Evolutionary conservation across 2,329 filamentous ascomycete species (phyloP).

Genomic region (Alternaria panax): DNA sequence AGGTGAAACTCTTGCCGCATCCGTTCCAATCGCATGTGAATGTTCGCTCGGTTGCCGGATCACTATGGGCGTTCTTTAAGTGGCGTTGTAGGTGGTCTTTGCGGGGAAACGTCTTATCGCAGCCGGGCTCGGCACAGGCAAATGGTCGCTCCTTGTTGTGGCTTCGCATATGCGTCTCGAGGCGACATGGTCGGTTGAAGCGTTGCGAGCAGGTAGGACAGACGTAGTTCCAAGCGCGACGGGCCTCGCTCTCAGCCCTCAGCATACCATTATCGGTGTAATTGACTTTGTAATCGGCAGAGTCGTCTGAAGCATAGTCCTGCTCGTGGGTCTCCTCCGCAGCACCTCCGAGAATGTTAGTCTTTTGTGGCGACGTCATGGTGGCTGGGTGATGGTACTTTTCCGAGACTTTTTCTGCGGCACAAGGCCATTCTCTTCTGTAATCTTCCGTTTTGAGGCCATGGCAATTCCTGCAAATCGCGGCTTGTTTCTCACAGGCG

Average conservation of each 20-base stretch:
- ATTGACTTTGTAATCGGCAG: constrained; percentile 33
- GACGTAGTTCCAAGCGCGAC: constrained; percentile 74
- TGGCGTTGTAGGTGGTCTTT: constrained; percentile 88
- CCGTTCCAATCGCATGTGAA: constrained; percentile 74
- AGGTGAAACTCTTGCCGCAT: constrained; percentile 84
- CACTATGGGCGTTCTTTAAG: constrained; percentile 78
- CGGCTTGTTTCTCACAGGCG: constrained; percentile 17
- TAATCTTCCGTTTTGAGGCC: constrained; percentile 39
- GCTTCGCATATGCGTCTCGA: constrained; percentile 78
- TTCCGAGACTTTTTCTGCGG: constrained; percentile 37
- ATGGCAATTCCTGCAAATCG: constrained; percentile 19
- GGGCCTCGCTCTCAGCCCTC: constrained; percentile 50
- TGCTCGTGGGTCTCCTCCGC: constrained; percentile 20
- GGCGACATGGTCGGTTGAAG: constrained; percentile 84
- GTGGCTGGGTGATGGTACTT: constrained; percentile 22
- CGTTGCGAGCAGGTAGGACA: constrained; percentile 82
- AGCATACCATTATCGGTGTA: constrained; percentile 40
- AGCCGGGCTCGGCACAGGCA: constrained; percentile 72
- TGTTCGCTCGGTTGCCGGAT: constrained; percentile 63
- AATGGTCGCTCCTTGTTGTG: constrained; percentile 87
- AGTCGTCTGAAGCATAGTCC: constrained; percentile 31
- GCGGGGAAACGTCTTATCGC: constrained; percentile 84
- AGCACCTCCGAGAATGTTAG: constrained; percentile 17
- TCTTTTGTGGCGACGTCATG: constrained; percentile 9
- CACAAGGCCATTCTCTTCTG: constrained; percentile 8